phyloP scores from a whole-genome alignment of 2,329 filamentous ascomycete species.

The Stagonosporopsis cucurbitacearum region DNA sequence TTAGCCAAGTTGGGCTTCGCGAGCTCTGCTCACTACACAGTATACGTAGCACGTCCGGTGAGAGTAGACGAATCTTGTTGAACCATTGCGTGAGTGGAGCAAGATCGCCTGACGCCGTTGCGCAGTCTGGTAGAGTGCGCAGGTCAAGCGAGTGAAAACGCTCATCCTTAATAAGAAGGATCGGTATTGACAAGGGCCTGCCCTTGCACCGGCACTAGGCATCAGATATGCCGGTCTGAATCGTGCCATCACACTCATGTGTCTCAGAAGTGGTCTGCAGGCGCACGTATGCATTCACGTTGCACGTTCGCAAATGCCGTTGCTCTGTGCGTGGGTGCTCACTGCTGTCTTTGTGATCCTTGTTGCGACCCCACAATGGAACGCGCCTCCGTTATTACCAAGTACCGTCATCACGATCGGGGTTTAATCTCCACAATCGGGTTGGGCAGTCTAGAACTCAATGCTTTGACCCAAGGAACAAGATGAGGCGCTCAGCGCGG shows the following conservation, averaged over 20 bases:
- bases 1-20: background rate
- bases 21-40: background rate
- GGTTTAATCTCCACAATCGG: conserved; percentile 2
- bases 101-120: background rate
- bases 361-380: conserved; percentile 2
- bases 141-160: background rate
- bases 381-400: conserved; percentile 10
- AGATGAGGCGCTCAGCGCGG: conserved; percentile 7
- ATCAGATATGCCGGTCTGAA: background rate
- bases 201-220: conserved; percentile 1
- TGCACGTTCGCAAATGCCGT: conserved; percentile 10
- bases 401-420: conserved; percentile 8
- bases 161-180: background rate
- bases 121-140: background rate
- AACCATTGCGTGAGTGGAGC: background rate
- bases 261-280: conserved; percentile 8
- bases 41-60: background rate
- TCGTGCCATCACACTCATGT: background rate
- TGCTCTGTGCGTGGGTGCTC: conserved; percentile 2
- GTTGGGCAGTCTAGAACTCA: background rate
- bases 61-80: background rate
- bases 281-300: conserved; percentile 9
- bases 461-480: too few relatives aligned
- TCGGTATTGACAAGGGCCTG: conserved; percentile 2
- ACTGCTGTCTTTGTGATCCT: background rate